Conservation (phyloP, 768 basidiomycete genomes). For the Sistotremastrum suecicum region DNA sequence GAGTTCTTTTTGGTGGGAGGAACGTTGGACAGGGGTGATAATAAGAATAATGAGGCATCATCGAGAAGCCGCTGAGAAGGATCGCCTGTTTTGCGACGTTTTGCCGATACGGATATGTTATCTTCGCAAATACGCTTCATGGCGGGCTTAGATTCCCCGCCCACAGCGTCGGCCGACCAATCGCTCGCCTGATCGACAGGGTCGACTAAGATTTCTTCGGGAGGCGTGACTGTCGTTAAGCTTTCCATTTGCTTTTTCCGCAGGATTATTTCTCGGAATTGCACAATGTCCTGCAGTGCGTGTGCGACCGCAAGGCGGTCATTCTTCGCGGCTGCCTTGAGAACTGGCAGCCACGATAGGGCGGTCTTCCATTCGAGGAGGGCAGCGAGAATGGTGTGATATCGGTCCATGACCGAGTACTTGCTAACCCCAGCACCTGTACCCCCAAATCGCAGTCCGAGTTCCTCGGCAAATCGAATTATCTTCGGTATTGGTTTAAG, state of each 20-base stretch:
- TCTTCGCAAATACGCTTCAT: neutral
- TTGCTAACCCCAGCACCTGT: constrained; percentile 20
- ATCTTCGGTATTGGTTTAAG: constrained; percentile 38
- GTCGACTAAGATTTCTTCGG: constrained; percentile 16
- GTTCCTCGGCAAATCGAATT: constrained; percentile 38
- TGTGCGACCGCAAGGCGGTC: constrained; percentile 26
- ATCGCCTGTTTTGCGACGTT: neutral
- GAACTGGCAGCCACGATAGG: constrained; percentile 51
- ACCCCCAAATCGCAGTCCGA: constrained; percentile 34
- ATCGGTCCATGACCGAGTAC: constrained; percentile 50
- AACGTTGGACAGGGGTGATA: neutral
- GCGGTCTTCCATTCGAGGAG: constrained; percentile 43
- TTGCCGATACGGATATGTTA: neutral
- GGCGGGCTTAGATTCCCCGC: neutral
- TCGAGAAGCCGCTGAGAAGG: neutral
- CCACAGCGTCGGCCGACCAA: neutral
- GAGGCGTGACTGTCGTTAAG: constrained; percentile 48
- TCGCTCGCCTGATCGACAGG: neutral
- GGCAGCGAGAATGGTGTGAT: constrained; percentile 48
- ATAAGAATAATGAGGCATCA: neutral
- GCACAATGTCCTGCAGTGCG: constrained; percentile 12
- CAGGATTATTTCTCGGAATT: constrained; percentile 17
- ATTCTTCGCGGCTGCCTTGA: constrained; percentile 4
- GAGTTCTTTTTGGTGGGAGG: neutral
- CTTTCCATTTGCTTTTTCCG: constrained; percentile 37